Evolutionary conservation across 1,284 basidiomycete species (phyloP).

Genomic region (Heterobasidion irregulare): DNA sequence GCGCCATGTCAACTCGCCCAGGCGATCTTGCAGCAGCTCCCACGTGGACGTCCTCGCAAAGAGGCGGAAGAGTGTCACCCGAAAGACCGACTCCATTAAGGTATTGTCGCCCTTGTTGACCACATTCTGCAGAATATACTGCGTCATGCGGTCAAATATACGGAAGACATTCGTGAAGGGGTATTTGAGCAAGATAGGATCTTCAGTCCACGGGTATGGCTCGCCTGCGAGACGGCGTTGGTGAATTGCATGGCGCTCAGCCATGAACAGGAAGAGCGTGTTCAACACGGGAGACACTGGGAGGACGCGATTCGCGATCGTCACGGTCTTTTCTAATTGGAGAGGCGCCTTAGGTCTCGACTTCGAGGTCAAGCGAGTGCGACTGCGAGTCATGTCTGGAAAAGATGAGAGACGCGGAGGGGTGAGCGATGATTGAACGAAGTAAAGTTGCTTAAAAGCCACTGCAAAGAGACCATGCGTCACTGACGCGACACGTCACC

Average conservation of each 20-base stretch:
- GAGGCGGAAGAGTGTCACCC: conserved; percentile 32
- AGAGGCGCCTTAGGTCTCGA: background rate
- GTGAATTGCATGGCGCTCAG: conserved; percentile 27
- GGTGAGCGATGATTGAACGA: no score
- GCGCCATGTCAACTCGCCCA: conserved; percentile 26
- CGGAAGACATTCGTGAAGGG: conserved; percentile 37
- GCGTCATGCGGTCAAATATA: conserved; percentile 31
- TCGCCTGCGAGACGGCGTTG: conserved; percentile 22
- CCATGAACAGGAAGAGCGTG: conserved; percentile 26
- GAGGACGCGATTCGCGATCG: conserved; percentile 20
- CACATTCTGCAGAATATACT: conserved; percentile 31
- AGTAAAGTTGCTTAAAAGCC: no score
- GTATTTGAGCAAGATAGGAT: conserved; percentile 23
- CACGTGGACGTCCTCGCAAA: conserved; percentile 35
- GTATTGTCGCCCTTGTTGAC: conserved; percentile 26
- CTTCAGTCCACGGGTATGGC: conserved; percentile 27
- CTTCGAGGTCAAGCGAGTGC: background rate
- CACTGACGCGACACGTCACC: no score
- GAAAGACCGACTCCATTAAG: conserved; percentile 30
- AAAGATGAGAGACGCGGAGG: no score
- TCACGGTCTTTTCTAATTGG: conserved; percentile 4
- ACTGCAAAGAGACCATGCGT: no score
- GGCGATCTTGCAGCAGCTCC: conserved; percentile 23
- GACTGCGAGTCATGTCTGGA: background rate
- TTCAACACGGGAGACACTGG: conserved; percentile 21